phyloP scores from a whole-genome alignment of 1,284 basidiomycete genomes.

The Singerocomus inundabilis region DNA sequence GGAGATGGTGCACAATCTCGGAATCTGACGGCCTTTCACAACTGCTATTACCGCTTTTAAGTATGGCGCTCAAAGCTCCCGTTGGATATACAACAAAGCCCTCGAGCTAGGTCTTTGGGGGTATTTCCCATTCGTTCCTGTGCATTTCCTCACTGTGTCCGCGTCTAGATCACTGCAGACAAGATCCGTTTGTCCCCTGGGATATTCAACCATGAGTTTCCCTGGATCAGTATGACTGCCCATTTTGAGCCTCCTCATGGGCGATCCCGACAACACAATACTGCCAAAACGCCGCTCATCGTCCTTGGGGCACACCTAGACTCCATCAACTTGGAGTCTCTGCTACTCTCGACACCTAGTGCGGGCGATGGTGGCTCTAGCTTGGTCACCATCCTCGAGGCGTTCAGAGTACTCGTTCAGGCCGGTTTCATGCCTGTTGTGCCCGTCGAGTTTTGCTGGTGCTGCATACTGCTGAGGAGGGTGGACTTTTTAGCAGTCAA shows the following conservation, averaged over 20 bases:
- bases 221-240: slow-evolving; percentile 53
- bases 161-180: slow-evolving; percentile 18
- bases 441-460: slow-evolving; percentile 92
- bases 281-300: slow-evolving; percentile 34
- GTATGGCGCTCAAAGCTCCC: slow-evolving; percentile 16
- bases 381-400: slow-evolving; percentile 85
- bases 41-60: slow-evolving; percentile 17
- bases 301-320: slow-evolving; percentile 59
- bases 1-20: slow-evolving; percentile 10
- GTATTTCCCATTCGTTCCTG: no score
- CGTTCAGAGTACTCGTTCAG: slow-evolving; percentile 76
- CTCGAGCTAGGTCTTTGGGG: slow-evolving; percentile 3
- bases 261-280: slow-evolving; percentile 17
- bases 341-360: slow-evolving; percentile 36
- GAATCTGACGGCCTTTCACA: slow-evolving; percentile 18
- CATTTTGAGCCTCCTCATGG: slow-evolving; percentile 35
- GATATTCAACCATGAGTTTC: slow-evolving; percentile 52
- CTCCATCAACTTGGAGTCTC: slow-evolving; percentile 39
- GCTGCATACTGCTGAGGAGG: slow-evolving; percentile 90
- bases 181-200: slow-evolving; percentile 18
- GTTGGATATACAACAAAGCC: slow-evolving; percentile 20
- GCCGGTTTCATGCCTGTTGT: slow-evolving; percentile 72
- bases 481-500: slow-evolving; percentile 87
- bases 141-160: background rate
- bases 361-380: slow-evolving; percentile 89